Base-by-base conservation (phyloP, 2,329 filamentous ascomycete genomes). In the Hirsutella minnesotensis region DNA sequence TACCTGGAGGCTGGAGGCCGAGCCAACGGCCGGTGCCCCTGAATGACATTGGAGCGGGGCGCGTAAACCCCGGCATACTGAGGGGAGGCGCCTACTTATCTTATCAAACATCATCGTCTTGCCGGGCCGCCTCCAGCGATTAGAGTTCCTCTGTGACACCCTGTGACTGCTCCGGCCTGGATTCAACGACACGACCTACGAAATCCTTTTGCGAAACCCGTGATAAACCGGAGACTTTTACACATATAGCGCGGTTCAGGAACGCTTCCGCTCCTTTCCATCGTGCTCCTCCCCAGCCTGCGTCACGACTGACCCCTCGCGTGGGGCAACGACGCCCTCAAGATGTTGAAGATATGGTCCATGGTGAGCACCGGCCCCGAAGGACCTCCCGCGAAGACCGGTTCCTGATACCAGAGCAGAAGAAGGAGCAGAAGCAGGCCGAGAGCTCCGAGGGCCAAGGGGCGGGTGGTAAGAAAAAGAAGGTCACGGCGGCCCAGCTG, bases 261-360 rank as follows among this genome's bases (percentile, higher is more conserved):
- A n/a, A n/a, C n/a, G n/a, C n/a, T n/a, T n/a, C n/a, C n/a, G 10
- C 8, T 16, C 31, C n/a, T 16, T 35, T 9, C 15, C 15, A 18
- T 9, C 16, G 16, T n/a, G 13, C 15, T 18, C 5, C 8, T 2
- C 9, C 33, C 16, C 33, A 9, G 15, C 33, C 3, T 35, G 33
- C 24, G 33, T 35, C 16, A 13, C 33, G 33, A 35, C 33, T 24
- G 31, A 41, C 43, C 41, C 47, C 44, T 43, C 35, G 21, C 33
- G 45, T 43, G 34, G 45, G 47, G 41, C 39, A 29, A 37, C 30
- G 41, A 49, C 48, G 48, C 45, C 51, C 36, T 39, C 69, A 89
- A 71, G 60, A 96, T 96, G 92, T 76, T 95, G 74, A 96, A 96
- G 72, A 95, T 96, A 73, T 96, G 90, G 92, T 94, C 88, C 57